Evolutionary conservation across 768 basidiomycete genomes (phyloP), one percentile per base, ranked within the genome.

Genomic region (Psilocybe subaeruginosa): DNA sequence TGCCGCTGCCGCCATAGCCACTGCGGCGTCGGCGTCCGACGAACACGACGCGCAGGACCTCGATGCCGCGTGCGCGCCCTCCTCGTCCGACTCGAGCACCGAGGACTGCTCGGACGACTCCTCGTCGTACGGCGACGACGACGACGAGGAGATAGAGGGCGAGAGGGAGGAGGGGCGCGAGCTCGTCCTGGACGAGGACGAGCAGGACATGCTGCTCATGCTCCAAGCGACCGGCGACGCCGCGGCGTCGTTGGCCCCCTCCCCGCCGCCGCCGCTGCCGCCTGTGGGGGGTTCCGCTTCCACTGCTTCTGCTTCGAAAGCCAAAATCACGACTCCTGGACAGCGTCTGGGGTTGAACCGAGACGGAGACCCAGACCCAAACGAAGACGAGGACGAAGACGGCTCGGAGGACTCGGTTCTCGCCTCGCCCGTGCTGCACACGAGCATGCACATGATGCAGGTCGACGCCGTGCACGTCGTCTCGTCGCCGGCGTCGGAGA

Each of bases 111-210:
- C 56, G 29, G 56, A 48, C 23, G 2, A 2, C 23, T 23, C 23
- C 23, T 23, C 23, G 23, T 23, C 23, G 19, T 56, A 56, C 30
- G 73, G 71, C 39, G 78, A 77, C 55, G 70, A 70, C n/a, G 67
- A 74, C 50, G 70, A 73, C 43, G 64, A 68, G 17, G 67, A 67
- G n/a, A 35, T 35, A 7, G 6, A 7, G 33, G 6, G 7, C 33
- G 6, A 35, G 6, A 11, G 7, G 11, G 33, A 35, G 33, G 33
- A 35, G 11, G 7, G 11, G 33, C 33, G 6, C 33, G 33, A 50
- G 47, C 47, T 43, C 23, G 37, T 9, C 5, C 16, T 55, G 30
- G 63, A 63, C 23, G 66, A 69, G 23, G 63, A 66, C 30, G 68
- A 66, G 31, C 66, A 60, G 35, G 58, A 59, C 6, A 59, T 59